Evolutionary conservation across 208 protist genomes (phyloP).

Genomic region (Leishmania guyanensis): DNA sequence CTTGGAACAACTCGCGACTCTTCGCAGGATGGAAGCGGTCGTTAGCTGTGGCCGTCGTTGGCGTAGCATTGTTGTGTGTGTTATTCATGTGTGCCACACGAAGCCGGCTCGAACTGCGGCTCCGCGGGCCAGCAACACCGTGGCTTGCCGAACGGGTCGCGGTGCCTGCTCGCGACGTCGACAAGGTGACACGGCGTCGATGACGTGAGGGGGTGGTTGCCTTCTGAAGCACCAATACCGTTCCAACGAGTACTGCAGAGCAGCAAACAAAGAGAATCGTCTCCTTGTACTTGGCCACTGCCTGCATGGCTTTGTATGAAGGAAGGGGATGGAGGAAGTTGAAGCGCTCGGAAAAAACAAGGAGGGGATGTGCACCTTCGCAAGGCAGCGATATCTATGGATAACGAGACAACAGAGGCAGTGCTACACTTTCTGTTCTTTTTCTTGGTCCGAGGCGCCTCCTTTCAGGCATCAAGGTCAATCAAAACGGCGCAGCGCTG

Average conservation of each 20-base stretch:
- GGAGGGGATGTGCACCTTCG: too few relatives aligned
- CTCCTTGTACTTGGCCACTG: constrained; percentile 37
- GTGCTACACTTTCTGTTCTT: neutral
- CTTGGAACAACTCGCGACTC: constrained; percentile 18
- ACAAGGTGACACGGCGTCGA: constrained; percentile 23
- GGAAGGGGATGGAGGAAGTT: neutral
- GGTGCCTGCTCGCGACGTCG: constrained; percentile 19
- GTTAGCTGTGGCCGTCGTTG: neutral
- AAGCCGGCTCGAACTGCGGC: constrained; percentile 23
- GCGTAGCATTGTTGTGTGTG: neutral
- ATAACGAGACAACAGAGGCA: neutral
- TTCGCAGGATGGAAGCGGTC: constrained; percentile 3
- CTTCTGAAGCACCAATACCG: constrained; percentile 57
- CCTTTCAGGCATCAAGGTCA: neutral
- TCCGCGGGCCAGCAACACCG: constrained; percentile 20
- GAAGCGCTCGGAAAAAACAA: too few relatives aligned
- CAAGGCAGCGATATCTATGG: neutral
- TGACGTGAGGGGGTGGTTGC: constrained; percentile 44
- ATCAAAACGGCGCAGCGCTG: neutral
- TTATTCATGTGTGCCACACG: neutral
- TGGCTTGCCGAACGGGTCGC: constrained; percentile 10
- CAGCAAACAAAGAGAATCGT: constrained; percentile 48
- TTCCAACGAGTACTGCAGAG: constrained; percentile 30
- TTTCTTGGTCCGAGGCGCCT: neutral
- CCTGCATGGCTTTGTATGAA: constrained; percentile 8